phyloP scores from a whole-genome alignment of 441 rosid species.

The Biscutella auriculata region DNA sequence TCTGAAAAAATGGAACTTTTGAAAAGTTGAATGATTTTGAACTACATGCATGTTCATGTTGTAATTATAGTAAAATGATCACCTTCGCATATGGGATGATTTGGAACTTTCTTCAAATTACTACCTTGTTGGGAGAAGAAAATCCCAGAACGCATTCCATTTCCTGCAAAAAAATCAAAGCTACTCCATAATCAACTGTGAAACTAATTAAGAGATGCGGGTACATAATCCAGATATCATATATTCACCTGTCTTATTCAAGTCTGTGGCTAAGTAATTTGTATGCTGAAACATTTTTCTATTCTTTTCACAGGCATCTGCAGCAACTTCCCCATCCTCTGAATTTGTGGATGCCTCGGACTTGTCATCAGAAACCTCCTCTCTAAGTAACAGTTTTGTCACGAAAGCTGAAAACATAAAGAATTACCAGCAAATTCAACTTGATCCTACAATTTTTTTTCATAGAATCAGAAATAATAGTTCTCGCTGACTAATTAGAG shows the following conservation, averaged over 20 bases:
- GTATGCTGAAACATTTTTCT: constrained; percentile 16
- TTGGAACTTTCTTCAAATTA: constrained; percentile 17
- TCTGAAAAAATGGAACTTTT: neutral
- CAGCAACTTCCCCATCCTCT: constrained; percentile 21
- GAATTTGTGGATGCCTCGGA: constrained; percentile 32
- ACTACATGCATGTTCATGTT: neutral
- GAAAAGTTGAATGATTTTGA: neutral
- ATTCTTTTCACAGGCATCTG: constrained; percentile 21
- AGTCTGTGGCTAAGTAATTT: constrained; percentile 14
- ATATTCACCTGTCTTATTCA: constrained; percentile 26
- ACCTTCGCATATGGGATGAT: constrained; percentile 8
- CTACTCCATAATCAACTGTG: neutral
- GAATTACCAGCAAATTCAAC: neutral
- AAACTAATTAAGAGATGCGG: neutral
- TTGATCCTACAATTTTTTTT: neutral
- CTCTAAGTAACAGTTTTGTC: constrained; percentile 43
- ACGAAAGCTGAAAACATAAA: constrained; percentile 47
- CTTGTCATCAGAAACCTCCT: constrained; percentile 34
- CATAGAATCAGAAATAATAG: neutral
- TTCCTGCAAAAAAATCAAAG: constrained; percentile 5
- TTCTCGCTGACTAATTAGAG: neutral
- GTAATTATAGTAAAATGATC: neutral
- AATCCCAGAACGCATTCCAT: constrained; percentile 21
- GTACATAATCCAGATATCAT: neutral
- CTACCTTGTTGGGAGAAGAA: constrained; percentile 8